Evolutionary conservation across 768 basidiomycete genomes (phyloP).

Genomic region (Naematelia encephala): DNA sequence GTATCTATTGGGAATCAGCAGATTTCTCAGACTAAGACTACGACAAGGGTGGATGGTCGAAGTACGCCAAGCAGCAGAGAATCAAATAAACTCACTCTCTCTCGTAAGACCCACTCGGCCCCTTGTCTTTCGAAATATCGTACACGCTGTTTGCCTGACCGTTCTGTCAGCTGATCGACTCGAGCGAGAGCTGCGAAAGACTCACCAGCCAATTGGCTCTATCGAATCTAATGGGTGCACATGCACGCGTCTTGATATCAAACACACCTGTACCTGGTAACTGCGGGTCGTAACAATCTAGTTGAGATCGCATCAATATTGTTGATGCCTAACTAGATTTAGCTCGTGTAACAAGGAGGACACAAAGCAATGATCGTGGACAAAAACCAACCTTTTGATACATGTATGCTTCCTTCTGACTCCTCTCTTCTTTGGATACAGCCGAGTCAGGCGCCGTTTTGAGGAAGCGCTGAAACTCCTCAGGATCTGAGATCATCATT

Average conservation of each 20-base stretch:
- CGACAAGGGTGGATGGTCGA: background rate
- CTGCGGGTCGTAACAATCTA: conserved; percentile 77
- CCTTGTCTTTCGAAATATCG: conserved; percentile 63
- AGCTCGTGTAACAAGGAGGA: background rate
- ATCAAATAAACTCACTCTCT: conserved; percentile 60
- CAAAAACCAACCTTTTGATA: conserved; percentile 68
- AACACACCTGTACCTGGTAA: conserved; percentile 89
- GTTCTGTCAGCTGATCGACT: conserved; percentile 8
- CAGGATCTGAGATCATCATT: conserved; percentile 66
- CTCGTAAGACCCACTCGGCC: conserved; percentile 76
- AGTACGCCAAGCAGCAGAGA: too few species aligned
- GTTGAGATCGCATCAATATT: conserved; percentile 89
- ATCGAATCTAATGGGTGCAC: conserved; percentile 77
- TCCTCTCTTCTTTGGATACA: conserved; percentile 47
- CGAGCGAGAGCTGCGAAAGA: background rate
- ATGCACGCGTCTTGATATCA: conserved; percentile 93
- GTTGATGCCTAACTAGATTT: conserved; percentile 45
- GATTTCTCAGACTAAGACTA: background rate
- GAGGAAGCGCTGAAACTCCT: conserved; percentile 60
- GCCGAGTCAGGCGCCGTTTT: conserved; percentile 47
- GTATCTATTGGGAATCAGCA: conserved; percentile 55
- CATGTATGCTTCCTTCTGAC: conserved; percentile 68
- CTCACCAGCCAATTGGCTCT: conserved; percentile 72
- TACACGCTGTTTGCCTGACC: conserved; percentile 74
- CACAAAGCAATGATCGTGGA: background rate